These are phyloP conservation scores for Aurifilum marmelostoma DNA, from an alignment of 2,329 filamentous ascomycete genomes.

Conservation along the genomic window DNA sequence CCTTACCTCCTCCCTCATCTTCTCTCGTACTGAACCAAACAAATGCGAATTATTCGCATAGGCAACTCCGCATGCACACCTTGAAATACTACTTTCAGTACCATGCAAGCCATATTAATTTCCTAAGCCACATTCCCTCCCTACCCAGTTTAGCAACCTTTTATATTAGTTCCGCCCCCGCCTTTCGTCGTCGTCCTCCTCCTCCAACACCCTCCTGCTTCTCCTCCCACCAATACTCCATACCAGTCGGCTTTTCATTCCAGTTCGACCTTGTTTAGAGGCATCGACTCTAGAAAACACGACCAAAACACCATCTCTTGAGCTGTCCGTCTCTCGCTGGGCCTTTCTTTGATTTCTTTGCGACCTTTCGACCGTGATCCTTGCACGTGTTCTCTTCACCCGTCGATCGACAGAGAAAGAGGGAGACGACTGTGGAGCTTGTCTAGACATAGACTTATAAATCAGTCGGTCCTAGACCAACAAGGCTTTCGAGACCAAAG, in stretches of 20 bases:
- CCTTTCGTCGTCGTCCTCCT: background rate
- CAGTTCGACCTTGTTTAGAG: background rate
- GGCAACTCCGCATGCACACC: background rate
- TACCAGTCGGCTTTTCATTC: background rate
- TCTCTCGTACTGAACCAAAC: background rate
- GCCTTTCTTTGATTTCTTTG: background rate
- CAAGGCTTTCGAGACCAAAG: background rate
- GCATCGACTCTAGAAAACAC: background rate
- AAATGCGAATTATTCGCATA: background rate
- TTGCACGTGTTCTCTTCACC: background rate
- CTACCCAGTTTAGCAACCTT: background rate
- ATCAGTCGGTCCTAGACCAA: background rate
- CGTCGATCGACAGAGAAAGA: background rate
- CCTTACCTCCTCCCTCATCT: background rate
- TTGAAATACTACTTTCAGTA: background rate
- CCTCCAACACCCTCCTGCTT: background rate
- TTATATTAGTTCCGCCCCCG: slow-evolving; percentile 2
- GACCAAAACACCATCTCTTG: background rate
- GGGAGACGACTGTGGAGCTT: background rate
- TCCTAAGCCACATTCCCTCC: background rate
- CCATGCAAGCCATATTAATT: background rate
- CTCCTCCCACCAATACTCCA: background rate
- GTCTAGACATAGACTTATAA: background rate
- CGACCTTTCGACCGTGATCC: background rate
- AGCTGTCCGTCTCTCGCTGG: background rate